Conservation (phyloP, 768 basidiomycete species). For the Coprinellus micaceus region DNA sequence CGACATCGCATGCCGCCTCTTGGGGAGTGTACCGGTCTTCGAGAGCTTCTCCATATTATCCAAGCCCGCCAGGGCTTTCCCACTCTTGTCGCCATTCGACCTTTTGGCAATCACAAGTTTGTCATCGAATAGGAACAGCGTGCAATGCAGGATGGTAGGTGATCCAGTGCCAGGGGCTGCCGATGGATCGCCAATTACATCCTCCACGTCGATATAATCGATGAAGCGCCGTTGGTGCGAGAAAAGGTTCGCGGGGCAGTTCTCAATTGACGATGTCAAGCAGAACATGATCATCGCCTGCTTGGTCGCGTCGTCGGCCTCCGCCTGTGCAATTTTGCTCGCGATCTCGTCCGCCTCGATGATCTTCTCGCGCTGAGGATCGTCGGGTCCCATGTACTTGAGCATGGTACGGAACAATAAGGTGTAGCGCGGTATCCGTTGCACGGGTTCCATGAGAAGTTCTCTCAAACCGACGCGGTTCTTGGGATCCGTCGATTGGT, state of each 20-base stretch:
- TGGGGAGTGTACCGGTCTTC: slow-evolving; percentile 58
- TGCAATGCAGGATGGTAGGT: slow-evolving; percentile 66
- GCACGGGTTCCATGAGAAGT: slow-evolving; percentile 93
- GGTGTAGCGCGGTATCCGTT: slow-evolving; percentile 92
- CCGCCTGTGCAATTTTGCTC: slow-evolving; percentile 85
- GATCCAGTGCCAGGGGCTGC: slow-evolving; percentile 40
- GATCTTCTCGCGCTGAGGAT: slow-evolving; percentile 75
- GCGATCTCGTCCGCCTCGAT: slow-evolving; percentile 85
- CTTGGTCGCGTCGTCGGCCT: slow-evolving; percentile 88
- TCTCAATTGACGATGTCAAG: slow-evolving; percentile 79
- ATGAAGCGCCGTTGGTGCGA: slow-evolving; percentile 85
- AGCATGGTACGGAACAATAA: slow-evolving; percentile 90
- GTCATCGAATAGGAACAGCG: slow-evolving; percentile 92
- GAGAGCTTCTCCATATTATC: slow-evolving; percentile 75
- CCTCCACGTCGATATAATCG: slow-evolving; percentile 92
- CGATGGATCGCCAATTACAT: slow-evolving; percentile 55
- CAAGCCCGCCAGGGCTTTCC: slow-evolving; percentile 66
- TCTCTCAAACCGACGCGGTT: slow-evolving; percentile 88
- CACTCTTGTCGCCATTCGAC: slow-evolving; percentile 73
- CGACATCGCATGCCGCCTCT: slow-evolving; percentile 77
- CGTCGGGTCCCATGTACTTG: slow-evolving; percentile 77
- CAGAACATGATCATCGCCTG: slow-evolving; percentile 87
- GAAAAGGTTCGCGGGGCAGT: slow-evolving; percentile 87
- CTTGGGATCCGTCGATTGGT: slow-evolving; percentile 65
- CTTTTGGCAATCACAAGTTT: slow-evolving; percentile 90